phyloP scores from a whole-genome alignment of 1,139 yeast species.

The Saccharomycopsis hybrid region DNA sequence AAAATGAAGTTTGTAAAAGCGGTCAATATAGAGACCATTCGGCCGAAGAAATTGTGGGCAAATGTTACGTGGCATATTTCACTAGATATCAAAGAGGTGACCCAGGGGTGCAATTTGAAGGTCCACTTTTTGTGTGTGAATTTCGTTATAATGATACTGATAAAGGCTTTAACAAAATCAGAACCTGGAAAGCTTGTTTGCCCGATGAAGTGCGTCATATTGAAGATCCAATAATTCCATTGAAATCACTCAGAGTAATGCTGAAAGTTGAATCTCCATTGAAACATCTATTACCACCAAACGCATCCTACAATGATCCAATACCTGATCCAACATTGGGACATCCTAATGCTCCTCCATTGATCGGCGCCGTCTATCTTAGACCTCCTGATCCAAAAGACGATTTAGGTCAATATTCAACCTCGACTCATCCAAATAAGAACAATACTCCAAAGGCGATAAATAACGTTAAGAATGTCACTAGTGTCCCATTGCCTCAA shows the following conservation, averaged over 20 bases:
- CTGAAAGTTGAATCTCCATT: constrained; percentile 80
- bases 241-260: constrained; percentile 51
- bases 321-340: constrained; percentile 82
- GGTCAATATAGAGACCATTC: constrained; percentile 95
- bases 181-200: constrained; percentile 98
- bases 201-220: constrained; percentile 92
- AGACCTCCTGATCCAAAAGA: constrained; percentile 71
- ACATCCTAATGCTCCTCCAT: constrained; percentile 81
- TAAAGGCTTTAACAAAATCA: constrained; percentile 84
- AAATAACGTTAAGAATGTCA: constrained; percentile 30
- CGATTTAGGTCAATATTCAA: constrained; percentile 68
- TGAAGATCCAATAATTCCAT: constrained; percentile 73
- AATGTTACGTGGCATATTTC: constrained; percentile 90
- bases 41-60: constrained; percentile 82
- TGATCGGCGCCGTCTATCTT: constrained; percentile 82
- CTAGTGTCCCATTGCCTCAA: constrained; percentile 24
- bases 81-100: constrained; percentile 94
- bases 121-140: constrained; percentile 91
- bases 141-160: constrained; percentile 88
- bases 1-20: constrained; percentile 91
- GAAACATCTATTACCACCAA: constrained; percentile 64
- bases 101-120: constrained; percentile 71
- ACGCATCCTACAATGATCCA: constrained; percentile 65
- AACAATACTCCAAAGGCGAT: constrained; percentile 36
- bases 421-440: constrained; percentile 56